Evolutionary conservation across 805 yeast genomes (phyloP).

Genomic region (Wickerhamomyces hampshirensis): DNA sequence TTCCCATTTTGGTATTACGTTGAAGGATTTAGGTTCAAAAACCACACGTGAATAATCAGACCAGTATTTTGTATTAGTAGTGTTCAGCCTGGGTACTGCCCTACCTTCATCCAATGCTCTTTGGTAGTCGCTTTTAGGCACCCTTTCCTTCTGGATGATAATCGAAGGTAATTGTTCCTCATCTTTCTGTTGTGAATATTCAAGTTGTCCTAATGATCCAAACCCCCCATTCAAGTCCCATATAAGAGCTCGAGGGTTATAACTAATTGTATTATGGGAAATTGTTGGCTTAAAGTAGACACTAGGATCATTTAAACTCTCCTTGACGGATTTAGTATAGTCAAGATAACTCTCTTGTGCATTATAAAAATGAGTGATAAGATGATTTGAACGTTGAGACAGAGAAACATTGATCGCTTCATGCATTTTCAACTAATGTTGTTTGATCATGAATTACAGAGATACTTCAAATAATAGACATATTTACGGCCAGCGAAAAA

Average conservation of each 20-base stretch:
- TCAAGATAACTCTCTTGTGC: slow-evolving; percentile 66
- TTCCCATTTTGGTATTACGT: slow-evolving; percentile 57
- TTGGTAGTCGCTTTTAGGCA: slow-evolving; percentile 58
- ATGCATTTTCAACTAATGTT: slow-evolving; percentile 42
- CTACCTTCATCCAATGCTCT: slow-evolving; percentile 48
- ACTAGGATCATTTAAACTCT: slow-evolving; percentile 34
- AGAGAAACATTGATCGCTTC: slow-evolving; percentile 71
- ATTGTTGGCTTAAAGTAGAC: slow-evolving; percentile 43
- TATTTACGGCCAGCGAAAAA: too few species aligned
- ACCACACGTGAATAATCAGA: slow-evolving; percentile 70
- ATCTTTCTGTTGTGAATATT: slow-evolving; percentile 30
- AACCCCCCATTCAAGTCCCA: slow-evolving; percentile 79
- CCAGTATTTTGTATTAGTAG: slow-evolving; percentile 59
- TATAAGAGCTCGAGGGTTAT: slow-evolving; percentile 75
- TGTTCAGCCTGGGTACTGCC: slow-evolving; percentile 30
- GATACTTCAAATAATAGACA: too few species aligned
- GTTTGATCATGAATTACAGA: too few species aligned
- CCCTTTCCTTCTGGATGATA: slow-evolving; percentile 31
- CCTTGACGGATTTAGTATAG: slow-evolving; percentile 31
- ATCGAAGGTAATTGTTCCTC: slow-evolving; percentile 13
- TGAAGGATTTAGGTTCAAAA: slow-evolving; percentile 55
- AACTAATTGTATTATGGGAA: slow-evolving; percentile 42
- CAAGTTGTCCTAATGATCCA: slow-evolving; percentile 60
- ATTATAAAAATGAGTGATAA: slow-evolving; percentile 79
- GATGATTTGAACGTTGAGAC: slow-evolving; percentile 70